Percentiles rank a stretch among this genome's conserved stretches.
Evolutionary conservation across 2,329 filamentous ascomycete genomes (phyloP).

Genomic region (Rutstroemia sp.): DNA sequence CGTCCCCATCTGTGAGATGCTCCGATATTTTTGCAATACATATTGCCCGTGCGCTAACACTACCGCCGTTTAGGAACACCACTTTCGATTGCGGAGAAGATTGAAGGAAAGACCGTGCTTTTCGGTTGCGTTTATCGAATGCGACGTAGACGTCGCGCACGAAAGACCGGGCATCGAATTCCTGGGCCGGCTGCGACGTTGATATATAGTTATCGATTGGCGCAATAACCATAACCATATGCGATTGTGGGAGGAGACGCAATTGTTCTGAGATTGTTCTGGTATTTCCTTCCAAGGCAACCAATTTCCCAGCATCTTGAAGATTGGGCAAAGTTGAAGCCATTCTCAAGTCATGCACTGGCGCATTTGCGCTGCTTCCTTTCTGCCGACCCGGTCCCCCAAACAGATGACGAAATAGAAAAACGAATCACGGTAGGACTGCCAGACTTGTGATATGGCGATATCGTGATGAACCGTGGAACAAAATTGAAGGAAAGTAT

Average conservation of each 20-base stretch:
- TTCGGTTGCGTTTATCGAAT: constrained; percentile 38
- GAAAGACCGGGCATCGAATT: constrained; percentile 34
- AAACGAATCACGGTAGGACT: too few relatives aligned
- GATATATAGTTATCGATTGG: constrained; percentile 15
- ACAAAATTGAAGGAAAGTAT: too few relatives aligned
- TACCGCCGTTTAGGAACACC: constrained; percentile 55
- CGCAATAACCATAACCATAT: constrained; percentile 51
- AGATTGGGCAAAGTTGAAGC: background rate
- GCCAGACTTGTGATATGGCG: too few relatives aligned
- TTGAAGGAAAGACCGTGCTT: constrained; percentile 44
- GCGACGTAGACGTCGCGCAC: constrained; percentile 46
- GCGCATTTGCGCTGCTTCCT: background rate
- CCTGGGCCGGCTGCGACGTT: constrained; percentile 24
- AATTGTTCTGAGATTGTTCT: constrained; percentile 52
- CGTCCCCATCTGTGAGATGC: constrained; percentile 42
- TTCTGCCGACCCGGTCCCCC: background rate
- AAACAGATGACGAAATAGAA: too few relatives aligned
- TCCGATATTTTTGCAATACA: constrained; percentile 49
- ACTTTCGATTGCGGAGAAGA: constrained; percentile 40
- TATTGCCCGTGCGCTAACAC: constrained; percentile 43
- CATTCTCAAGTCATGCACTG: constrained; percentile 5
- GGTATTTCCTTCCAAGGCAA: constrained; percentile 52
- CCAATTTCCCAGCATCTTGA: constrained; percentile 38
- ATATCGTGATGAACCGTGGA: too few relatives aligned
- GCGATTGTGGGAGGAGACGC: constrained; percentile 49